Evolutionary conservation across 352 stramenopile species (phyloP).

Genomic region (Phytophthora hibernalis): DNA sequence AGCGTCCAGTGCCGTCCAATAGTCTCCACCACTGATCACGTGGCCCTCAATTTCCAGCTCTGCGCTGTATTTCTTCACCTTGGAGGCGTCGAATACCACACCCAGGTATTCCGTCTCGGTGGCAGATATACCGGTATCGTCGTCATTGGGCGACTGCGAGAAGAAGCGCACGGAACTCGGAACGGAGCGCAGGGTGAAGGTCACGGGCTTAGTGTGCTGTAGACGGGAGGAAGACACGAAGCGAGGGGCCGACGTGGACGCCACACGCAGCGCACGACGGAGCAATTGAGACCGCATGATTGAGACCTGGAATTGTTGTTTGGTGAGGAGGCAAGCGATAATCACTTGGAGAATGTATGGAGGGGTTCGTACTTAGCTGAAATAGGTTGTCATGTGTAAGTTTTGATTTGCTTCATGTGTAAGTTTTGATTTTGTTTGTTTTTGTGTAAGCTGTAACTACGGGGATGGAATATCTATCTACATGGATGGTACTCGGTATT

Average conservation of each 20-base stretch:
- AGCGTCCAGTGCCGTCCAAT: slow-evolving; percentile 83
- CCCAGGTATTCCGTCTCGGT: slow-evolving; percentile 62
- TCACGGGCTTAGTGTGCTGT: not conserved
- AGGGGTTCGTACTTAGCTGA: not conserved
- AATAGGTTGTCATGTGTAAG: no score
- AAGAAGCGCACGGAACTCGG: slow-evolving; percentile 18
- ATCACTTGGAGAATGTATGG: slow-evolving; percentile 21
- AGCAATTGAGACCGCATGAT: slow-evolving; percentile 35
- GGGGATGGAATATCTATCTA: not conserved
- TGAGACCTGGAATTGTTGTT: not conserved
- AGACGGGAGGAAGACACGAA: not conserved
- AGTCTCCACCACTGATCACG: slow-evolving; percentile 80
- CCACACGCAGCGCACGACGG: slow-evolving; percentile 20
- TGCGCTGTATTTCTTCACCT: slow-evolving; percentile 88
- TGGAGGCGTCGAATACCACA: slow-evolving; percentile 66
- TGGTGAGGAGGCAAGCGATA: slow-evolving; percentile 1
- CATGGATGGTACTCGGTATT: not conserved
- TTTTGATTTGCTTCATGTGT: no score
- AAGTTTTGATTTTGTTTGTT: no score
- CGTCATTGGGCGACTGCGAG: slow-evolving; percentile 26
- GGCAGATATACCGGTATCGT: no score
- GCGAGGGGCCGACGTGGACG: not conserved
- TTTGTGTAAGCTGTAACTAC: not conserved
- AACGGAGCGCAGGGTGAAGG: slow-evolving; percentile 1
- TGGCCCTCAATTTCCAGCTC: slow-evolving; percentile 74